Evolutionary conservation across 306 rosid species (phyloP).

Genomic region (Quercus parvula): DNA sequence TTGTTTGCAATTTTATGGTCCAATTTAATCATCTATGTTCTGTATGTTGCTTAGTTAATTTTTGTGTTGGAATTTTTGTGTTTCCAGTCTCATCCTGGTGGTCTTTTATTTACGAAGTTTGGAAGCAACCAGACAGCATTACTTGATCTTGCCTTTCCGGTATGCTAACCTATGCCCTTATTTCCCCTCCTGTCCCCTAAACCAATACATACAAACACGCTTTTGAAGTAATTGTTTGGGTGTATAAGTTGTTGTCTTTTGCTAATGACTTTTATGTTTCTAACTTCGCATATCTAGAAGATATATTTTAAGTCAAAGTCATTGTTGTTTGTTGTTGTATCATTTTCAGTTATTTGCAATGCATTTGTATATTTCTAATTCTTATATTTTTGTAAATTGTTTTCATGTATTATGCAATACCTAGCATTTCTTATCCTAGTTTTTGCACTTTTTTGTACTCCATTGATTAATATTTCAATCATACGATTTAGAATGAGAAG

Average conservation of each 20-base stretch:
- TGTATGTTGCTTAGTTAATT: constrained; percentile 5
- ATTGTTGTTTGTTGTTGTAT: not conserved
- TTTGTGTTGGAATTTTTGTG: constrained; percentile 10
- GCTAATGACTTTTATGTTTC: not conserved
- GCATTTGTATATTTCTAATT: not conserved
- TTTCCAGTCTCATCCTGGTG: constrained; percentile 74
- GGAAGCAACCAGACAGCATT: constrained; percentile 92
- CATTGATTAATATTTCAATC: not conserved
- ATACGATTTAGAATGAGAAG: not conserved
- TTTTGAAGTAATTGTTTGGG: constrained; percentile 1
- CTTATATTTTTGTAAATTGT: not conserved
- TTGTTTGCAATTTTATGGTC: not conserved
- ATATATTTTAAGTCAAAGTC: not conserved
- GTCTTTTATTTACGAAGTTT: constrained; percentile 81
- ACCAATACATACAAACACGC: no score
- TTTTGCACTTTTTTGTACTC: not conserved
- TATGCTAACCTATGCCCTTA: constrained; percentile 26
- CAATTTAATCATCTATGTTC: not conserved
- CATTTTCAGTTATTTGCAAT: not conserved
- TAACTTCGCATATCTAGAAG: not conserved
- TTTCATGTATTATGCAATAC: not conserved
- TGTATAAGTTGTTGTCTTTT: not conserved
- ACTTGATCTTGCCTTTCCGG: constrained; percentile 97
- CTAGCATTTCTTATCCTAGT: not conserved
- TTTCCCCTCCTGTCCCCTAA: not conserved